phyloP scores from a whole-genome alignment of 768 basidiomycete genomes.

The Hericium rajendrae region DNA sequence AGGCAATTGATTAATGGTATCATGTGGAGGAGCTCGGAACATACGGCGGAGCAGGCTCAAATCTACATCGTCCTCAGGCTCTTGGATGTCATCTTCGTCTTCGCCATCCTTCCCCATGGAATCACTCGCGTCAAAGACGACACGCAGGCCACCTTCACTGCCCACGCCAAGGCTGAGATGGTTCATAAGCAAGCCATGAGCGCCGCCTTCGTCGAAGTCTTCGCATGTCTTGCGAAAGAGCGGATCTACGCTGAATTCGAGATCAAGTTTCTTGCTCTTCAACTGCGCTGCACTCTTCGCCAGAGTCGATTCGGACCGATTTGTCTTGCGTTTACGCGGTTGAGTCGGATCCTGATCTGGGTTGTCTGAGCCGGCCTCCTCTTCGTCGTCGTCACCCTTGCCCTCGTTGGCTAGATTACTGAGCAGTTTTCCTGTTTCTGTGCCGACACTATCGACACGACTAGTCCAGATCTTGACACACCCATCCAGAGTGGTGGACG shows the following conservation, averaged over 20 bases:
- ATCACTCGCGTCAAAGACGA: slow-evolving; percentile 96
- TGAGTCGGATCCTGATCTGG: slow-evolving; percentile 57
- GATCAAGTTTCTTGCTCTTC: slow-evolving; percentile 84
- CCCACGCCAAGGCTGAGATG: slow-evolving; percentile 76
- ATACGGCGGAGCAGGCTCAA: slow-evolving; percentile 51
- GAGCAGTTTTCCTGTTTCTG: slow-evolving; percentile 91
- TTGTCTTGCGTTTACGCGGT: slow-evolving; percentile 46
- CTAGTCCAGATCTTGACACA: slow-evolving; percentile 99
- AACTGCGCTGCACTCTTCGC: slow-evolving; percentile 78
- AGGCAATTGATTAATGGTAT: slow-evolving; percentile 6
- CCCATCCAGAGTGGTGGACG: slow-evolving; percentile 92
- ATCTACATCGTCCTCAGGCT: slow-evolving; percentile 62
- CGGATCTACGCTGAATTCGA: slow-evolving; percentile 95
- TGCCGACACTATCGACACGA: slow-evolving; percentile 92
- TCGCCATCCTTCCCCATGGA: slow-evolving; percentile 65
- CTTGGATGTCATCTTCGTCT: slow-evolving; percentile 62
- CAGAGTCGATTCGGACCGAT: slow-evolving; percentile 75
- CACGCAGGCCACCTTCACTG: slow-evolving; percentile 71
- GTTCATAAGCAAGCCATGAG: slow-evolving; percentile 93
- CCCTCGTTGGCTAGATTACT: slow-evolving; percentile 75
- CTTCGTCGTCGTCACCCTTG: slow-evolving; percentile 44
- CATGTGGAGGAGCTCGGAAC: slow-evolving; percentile 14
- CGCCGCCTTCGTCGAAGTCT: slow-evolving; percentile 98
- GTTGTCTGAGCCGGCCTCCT: slow-evolving; percentile 46
- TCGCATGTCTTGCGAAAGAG: slow-evolving; percentile 96